Conservation (phyloP, 2,329 filamentous ascomycete species). For the Rutstroemia sydowiana region DNA sequence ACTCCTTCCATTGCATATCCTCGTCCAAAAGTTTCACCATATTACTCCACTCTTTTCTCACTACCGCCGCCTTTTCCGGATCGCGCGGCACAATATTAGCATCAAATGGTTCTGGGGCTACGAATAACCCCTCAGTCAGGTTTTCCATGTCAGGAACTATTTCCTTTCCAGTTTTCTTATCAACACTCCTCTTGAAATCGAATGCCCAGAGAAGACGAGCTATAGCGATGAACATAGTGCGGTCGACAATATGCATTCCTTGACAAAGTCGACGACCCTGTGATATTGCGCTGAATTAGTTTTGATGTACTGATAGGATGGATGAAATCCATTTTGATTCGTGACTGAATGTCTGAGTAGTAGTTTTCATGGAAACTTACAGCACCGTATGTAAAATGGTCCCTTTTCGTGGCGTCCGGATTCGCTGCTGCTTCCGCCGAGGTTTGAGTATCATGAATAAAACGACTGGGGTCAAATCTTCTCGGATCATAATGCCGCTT, state of each 20-base stretch:
- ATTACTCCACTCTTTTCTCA: neutral
- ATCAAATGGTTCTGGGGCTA: slow-evolving; percentile 43
- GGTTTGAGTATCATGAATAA: slow-evolving; percentile 11
- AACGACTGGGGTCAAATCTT: slow-evolving; percentile 37
- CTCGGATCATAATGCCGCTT: slow-evolving; percentile 35
- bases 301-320: too few relatives aligned
- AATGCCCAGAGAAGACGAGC: slow-evolving; percentile 11
- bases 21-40: neutral
- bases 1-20: neutral
- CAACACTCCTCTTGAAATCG: slow-evolving; percentile 39
- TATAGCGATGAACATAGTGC: neutral
- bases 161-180: slow-evolving; percentile 28
- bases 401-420: slow-evolving; percentile 22
- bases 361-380: too few relatives aligned
- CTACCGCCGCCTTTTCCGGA: neutral
- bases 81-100: slow-evolving; percentile 32
- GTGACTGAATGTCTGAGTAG: too few relatives aligned
- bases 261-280: slow-evolving; percentile 46
- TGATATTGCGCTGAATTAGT: too few relatives aligned
- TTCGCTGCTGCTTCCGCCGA: slow-evolving; percentile 31
- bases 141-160: slow-evolving; percentile 35
- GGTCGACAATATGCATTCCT: slow-evolving; percentile 38
- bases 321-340: too few relatives aligned
- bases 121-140: slow-evolving; percentile 30
- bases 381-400: slow-evolving; percentile 31